Evolutionary conservation across 768 basidiomycete genomes (phyloP), one percentile per base, ranked within the genome.

Genomic region (Boletus bicolor): DNA sequence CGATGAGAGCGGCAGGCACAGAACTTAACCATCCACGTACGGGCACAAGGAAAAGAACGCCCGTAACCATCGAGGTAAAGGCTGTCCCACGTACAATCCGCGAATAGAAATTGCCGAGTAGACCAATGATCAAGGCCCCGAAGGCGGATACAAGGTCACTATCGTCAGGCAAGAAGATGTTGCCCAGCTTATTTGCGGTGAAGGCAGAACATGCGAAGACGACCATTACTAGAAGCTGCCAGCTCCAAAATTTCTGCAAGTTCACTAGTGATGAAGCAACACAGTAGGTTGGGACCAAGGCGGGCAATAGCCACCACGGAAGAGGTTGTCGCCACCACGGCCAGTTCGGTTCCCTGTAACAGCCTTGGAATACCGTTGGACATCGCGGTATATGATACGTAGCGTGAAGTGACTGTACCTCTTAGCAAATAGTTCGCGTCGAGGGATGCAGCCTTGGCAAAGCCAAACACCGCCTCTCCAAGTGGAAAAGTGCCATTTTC

Each of bases 51-150:
- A 93, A 93, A 46, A 93, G 72, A n/a, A 95, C 87, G n/a, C 89
- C 89, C 3, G 91, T 89, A n/a, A 93, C 88, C 89, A 93, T 94
- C 11, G 87, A 84, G 0, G 90, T 91, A 69, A 93, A 94, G 4
- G 92, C 90, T 3, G 90, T 92, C 50, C 90, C 91, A 30, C 84
- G 78, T 55, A 85, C 76, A 17, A 87, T 70, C 17, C 90, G 81
- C 36, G 89, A 90, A 67, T 91, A 92, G n/a, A 85, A 65, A 64
- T 92, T 92, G 45, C 89, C 91, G 36, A 91, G 77, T n/a, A 85
- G 70, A 36, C 91, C 90, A 55, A 91, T 84, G 35, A 85, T 81
- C 61, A 91, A 80, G 21, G 91, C 89, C 19, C 91, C 91, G 58
- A 84, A 78, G 39, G 89, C 88, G 30, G 89, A 87, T 21, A 89